Conservation (phyloP, 2,329 filamentous ascomycete species). For the Metarhizium guizhouense region DNA sequence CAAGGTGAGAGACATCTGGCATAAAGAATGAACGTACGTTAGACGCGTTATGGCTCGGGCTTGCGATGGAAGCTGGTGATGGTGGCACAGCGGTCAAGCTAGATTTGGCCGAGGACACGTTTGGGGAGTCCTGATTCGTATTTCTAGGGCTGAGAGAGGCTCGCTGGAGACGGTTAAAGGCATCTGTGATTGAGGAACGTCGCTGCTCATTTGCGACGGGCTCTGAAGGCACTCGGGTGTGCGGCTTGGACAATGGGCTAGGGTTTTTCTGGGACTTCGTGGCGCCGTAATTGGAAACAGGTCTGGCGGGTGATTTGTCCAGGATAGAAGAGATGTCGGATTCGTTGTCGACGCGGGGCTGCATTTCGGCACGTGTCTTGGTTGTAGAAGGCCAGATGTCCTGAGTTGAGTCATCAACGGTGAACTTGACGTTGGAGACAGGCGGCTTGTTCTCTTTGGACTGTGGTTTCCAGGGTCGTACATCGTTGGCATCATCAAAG, state of each 20-base stretch:
- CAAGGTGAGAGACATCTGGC: slow-evolving; percentile 45
- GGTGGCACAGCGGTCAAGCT: slow-evolving; percentile 32
- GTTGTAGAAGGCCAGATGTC: slow-evolving; percentile 30
- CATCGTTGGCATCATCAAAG: slow-evolving; percentile 23
- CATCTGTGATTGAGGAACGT: slow-evolving; percentile 23
- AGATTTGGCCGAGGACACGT: slow-evolving; percentile 30
- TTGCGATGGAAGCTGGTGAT: slow-evolving; percentile 25
- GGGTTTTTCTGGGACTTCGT: slow-evolving; percentile 22
- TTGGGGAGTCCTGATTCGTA: slow-evolving; percentile 19
- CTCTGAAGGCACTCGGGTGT: slow-evolving; percentile 22
- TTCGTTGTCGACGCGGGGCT: slow-evolving; percentile 43
- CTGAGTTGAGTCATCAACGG: slow-evolving; percentile 32
- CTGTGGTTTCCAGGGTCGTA: slow-evolving; percentile 25
- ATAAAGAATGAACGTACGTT: slow-evolving; percentile 45
- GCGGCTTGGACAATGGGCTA: slow-evolving; percentile 29
- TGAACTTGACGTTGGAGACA: slow-evolving; percentile 19
- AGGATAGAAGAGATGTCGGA: slow-evolving; percentile 39
- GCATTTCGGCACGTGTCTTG: slow-evolving; percentile 40
- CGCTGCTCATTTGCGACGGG: slow-evolving; percentile 15
- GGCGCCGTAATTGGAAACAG: slow-evolving; percentile 15
- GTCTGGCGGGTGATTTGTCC: slow-evolving; percentile 27
- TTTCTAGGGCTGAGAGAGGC: slow-evolving; percentile 23
- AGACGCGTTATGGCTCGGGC: slow-evolving; percentile 27
- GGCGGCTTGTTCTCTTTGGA: slow-evolving; percentile 40
- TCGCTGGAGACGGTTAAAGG: slow-evolving; percentile 25